Conservation (phyloP, 1,284 basidiomycete genomes). For the Puccinia coronata region DNA sequence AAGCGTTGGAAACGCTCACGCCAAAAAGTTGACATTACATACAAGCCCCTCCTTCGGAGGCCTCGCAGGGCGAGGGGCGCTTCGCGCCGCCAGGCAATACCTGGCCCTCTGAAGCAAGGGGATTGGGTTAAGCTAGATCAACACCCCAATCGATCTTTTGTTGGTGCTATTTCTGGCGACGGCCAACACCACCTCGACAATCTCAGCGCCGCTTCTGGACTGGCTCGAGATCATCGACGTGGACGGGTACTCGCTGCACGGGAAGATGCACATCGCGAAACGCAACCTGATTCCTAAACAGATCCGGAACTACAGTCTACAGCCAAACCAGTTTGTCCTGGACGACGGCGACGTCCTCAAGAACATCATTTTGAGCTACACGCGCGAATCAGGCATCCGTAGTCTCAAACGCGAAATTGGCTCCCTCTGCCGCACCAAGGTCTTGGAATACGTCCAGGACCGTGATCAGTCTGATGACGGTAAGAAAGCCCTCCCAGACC, state of each 20-base stretch:
- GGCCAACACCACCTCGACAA: conserved; percentile 61
- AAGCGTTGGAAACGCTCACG: no score
- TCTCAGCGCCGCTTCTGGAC: conserved; percentile 60
- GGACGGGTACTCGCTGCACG: conserved; percentile 60
- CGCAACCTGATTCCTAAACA: conserved; percentile 79
- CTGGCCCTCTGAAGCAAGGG: no score
- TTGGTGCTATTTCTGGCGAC: conserved; percentile 61
- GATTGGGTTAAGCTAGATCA: no score
- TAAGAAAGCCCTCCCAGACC: conserved; percentile 51
- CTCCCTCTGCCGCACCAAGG: conserved; percentile 78
- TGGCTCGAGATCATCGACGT: conserved; percentile 61
- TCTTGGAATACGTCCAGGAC: conserved; percentile 80
- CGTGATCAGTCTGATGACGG: conserved; percentile 60
- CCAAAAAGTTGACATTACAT: no score
- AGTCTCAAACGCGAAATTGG: conserved; percentile 84
- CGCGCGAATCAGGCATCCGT: conserved; percentile 85
- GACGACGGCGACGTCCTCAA: conserved; percentile 72
- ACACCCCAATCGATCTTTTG: conserved; percentile 56
- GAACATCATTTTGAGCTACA: conserved; percentile 74
- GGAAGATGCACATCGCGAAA: conserved; percentile 60
- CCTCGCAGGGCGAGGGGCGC: no score
- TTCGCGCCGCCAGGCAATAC: no score
- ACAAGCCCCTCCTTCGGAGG: no score
- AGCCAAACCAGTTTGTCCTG: conserved; percentile 62
- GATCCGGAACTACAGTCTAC: conserved; percentile 70